These are phyloP conservation scores for Bruguiera sexangula DNA, from an alignment of 345 rosid species.

Conservation along the genomic window DNA sequence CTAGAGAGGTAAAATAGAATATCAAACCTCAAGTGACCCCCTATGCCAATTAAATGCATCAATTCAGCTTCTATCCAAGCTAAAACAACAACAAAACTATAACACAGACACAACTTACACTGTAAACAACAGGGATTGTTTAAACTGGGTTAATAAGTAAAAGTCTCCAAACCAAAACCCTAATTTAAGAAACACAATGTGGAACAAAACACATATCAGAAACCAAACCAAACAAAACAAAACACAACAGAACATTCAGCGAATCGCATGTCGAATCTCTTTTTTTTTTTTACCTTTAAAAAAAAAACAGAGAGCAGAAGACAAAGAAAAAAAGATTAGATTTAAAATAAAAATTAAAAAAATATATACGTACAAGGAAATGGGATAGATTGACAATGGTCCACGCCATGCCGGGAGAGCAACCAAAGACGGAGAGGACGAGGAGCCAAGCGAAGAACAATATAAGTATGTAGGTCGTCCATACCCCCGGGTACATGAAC, in stretches of 20 bases:
- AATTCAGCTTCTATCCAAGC: neutral
- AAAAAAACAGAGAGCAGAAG: no score
- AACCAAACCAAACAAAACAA: no score
- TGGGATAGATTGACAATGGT: slow-evolving; percentile 74
- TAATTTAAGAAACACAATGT: neutral
- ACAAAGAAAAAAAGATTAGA: neutral
- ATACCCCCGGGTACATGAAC: slow-evolving; percentile 87
- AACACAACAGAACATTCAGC: no score
- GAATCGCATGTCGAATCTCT: no score
- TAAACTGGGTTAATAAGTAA: neutral
- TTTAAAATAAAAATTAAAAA: neutral
- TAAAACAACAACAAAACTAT: no score
- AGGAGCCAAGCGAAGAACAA: slow-evolving; percentile 72
- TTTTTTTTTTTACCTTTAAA: no score
- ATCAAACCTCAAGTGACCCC: neutral
- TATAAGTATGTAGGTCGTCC: slow-evolving; percentile 72
- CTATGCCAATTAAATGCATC: neutral
- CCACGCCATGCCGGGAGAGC: slow-evolving; percentile 85
- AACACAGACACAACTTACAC: no score
- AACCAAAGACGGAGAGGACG: slow-evolving; percentile 58
- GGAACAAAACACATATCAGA: no score
- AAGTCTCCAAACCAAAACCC: neutral
- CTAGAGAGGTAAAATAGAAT: no score
- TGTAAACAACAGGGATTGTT: no score
- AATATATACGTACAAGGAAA: slow-evolving; percentile 40